Conservation (phyloP, 2,329 filamentous ascomycete genomes). For the Botrytis medusae region DNA sequence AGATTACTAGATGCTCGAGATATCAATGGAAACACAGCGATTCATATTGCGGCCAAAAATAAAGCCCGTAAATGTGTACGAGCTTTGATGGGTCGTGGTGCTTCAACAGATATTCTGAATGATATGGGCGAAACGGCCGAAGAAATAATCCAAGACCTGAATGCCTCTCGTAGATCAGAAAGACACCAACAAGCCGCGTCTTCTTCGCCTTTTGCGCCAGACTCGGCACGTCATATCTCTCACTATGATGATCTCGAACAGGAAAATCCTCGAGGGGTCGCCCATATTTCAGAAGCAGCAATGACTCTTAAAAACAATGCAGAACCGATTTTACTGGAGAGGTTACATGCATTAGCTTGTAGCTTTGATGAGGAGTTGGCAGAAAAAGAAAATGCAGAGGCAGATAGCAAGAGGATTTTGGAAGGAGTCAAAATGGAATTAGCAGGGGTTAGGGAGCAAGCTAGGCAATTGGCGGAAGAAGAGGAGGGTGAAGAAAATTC, state of each 20-base stretch:
- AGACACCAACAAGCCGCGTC: constrained; percentile 64
- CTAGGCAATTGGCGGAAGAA: constrained; percentile 50
- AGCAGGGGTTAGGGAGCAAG: constrained; percentile 57
- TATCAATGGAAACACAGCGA: constrained; percentile 82
- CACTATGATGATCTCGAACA: constrained; percentile 46
- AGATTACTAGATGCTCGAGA: constrained; percentile 80
- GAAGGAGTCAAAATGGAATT: constrained; percentile 68
- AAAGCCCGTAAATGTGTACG: constrained; percentile 89
- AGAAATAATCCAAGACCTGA: constrained; percentile 75
- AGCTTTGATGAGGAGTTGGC: constrained; percentile 74
- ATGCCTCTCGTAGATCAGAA: constrained; percentile 54
- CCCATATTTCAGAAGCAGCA: constrained; percentile 61
- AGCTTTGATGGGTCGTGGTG: constrained; percentile 74
- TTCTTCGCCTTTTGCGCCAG: constrained; percentile 68
- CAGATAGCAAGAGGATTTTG: constrained; percentile 65
- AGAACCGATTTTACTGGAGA: constrained; percentile 67
- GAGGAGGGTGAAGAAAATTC: constrained; percentile 30
- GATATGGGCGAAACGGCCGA: constrained; percentile 79
- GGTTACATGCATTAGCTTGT: constrained; percentile 67
- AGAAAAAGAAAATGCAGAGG: constrained; percentile 69
- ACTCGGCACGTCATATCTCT: constrained; percentile 54
- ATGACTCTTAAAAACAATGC: constrained; percentile 69
- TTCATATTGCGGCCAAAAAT: constrained; percentile 72
- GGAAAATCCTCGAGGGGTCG: constrained; percentile 24
- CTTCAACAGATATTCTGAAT: constrained; percentile 80